Conservation (phyloP, 768 basidiomycete genomes). For the Leccinum boreale region DNA sequence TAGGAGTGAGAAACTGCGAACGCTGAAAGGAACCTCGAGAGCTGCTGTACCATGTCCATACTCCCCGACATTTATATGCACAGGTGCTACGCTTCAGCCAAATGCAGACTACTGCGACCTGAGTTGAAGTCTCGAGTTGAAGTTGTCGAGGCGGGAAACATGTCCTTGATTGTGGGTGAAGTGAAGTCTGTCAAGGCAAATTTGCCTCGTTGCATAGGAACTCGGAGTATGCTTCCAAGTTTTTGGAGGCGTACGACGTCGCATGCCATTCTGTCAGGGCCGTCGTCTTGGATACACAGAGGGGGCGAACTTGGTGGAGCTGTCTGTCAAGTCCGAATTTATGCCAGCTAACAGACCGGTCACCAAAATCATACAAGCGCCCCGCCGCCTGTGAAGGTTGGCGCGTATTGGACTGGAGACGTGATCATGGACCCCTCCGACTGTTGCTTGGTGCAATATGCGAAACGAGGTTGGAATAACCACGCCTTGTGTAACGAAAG, state of each 20-base stretch:
- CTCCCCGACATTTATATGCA: conserved; percentile 5
- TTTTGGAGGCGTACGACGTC: background rate
- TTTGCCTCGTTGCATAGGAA: background rate
- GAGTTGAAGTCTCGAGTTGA: background rate
- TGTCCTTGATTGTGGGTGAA: background rate
- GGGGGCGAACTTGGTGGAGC: background rate
- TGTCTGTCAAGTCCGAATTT: background rate
- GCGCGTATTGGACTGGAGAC: background rate
- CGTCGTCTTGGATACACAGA: background rate
- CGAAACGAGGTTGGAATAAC: background rate
- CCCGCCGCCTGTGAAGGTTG: background rate
- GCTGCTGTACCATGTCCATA: background rate
- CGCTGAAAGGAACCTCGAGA: background rate
- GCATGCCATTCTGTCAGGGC: background rate
- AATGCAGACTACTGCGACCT: background rate
- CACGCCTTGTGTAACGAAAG: background rate
- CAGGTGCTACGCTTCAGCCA: background rate
- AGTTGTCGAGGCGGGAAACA: background rate
- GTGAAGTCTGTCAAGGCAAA: background rate
- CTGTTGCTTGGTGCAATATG: background rate
- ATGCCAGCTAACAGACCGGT: background rate
- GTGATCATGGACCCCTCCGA: background rate
- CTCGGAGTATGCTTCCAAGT: background rate
- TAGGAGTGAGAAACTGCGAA: background rate
- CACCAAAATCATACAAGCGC: background rate